These are phyloP conservation scores for Verbascum thapsus DNA, from an alignment of 257 asterid species.

Conservation along the genomic window DNA sequence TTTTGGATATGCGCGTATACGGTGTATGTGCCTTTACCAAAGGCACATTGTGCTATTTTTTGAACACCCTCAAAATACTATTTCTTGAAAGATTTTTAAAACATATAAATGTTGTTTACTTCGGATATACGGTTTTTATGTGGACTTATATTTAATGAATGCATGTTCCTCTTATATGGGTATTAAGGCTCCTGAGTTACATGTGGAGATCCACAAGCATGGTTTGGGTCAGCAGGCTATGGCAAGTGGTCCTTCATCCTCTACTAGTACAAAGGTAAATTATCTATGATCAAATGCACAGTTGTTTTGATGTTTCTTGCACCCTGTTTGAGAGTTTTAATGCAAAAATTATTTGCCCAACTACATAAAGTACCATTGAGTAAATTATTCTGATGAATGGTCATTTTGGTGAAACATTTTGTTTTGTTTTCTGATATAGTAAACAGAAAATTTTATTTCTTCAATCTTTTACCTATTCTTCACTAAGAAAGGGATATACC, in stretches of 20 bases:
- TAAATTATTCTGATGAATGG: too few species aligned
- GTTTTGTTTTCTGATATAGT: background rate
- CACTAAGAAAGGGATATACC: background rate
- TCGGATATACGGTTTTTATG: slow-evolving; percentile 1
- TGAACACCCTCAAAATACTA: too few species aligned
- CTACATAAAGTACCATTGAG: background rate
- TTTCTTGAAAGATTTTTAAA: too few species aligned
- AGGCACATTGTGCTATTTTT: too few species aligned
- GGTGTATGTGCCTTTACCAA: too few species aligned
- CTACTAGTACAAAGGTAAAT: slow-evolving; percentile 71
- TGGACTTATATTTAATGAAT: slow-evolving; percentile 1
- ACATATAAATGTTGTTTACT: slow-evolving; percentile 1
- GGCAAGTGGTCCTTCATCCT: slow-evolving; percentile 76
- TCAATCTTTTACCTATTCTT: background rate
- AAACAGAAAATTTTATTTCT: background rate
- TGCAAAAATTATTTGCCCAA: too few species aligned
- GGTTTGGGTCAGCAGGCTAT: slow-evolving; percentile 72
- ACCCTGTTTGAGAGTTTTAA: too few species aligned
- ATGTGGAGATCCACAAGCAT: slow-evolving; percentile 78
- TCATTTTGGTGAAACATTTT: too few species aligned
- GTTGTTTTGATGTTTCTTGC: background rate
- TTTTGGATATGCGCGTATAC: too few species aligned
- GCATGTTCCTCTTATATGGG: slow-evolving; percentile 18
- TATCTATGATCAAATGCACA: background rate
- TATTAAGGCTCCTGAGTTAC: slow-evolving; percentile 81